phyloP scores from a whole-genome alignment of 192 early-diverging fungal species.

The Coemansia pectinata region DNA sequence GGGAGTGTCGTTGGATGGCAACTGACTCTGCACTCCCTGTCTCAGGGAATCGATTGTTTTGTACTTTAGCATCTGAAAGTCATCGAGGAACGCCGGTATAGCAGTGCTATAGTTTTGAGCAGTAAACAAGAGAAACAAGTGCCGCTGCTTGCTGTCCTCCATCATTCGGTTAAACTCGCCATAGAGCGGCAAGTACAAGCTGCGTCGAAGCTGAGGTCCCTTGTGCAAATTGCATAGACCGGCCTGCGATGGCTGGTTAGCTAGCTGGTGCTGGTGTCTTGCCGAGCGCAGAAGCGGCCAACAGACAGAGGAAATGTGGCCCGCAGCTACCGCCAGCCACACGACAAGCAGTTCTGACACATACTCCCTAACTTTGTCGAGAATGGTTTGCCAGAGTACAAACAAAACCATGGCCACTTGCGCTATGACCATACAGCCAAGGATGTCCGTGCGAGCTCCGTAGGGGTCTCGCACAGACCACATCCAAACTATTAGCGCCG shows the following conservation, averaged over 20 bases:
- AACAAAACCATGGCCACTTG: constrained; percentile 27
- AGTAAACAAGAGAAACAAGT: constrained; percentile 27
- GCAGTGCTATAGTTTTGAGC: constrained; percentile 27
- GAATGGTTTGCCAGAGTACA: constrained; percentile 29
- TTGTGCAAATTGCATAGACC: constrained; percentile 25
- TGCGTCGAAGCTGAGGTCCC: constrained; percentile 24
- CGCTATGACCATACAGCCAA: constrained; percentile 23
- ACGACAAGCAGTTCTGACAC: constrained; percentile 32
- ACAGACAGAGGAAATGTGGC: constrained; percentile 30
- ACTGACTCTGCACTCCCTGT: not conserved
- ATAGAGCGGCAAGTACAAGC: constrained; percentile 28
- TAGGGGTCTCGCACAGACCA: constrained; percentile 28
- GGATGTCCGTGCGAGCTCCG: constrained; percentile 16
- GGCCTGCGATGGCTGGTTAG: not conserved
- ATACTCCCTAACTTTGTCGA: constrained; percentile 10
- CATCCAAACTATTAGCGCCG: constrained; percentile 19
- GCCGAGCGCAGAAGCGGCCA: constrained; percentile 24
- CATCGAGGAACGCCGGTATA: constrained; percentile 31
- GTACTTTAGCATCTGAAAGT: constrained; percentile 43
- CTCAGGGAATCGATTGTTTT: constrained; percentile 31
- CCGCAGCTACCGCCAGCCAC: constrained; percentile 22
- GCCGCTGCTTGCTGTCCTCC: constrained; percentile 16
- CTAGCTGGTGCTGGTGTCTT: constrained; percentile 2
- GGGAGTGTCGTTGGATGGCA: not conserved
- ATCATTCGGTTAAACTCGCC: constrained; percentile 26